A percentile compares a stretch with the other conserved stretches of the same genome.
Conservation (phyloP, 139 green algal genomes). For the Marvania coccoides region DNA sequence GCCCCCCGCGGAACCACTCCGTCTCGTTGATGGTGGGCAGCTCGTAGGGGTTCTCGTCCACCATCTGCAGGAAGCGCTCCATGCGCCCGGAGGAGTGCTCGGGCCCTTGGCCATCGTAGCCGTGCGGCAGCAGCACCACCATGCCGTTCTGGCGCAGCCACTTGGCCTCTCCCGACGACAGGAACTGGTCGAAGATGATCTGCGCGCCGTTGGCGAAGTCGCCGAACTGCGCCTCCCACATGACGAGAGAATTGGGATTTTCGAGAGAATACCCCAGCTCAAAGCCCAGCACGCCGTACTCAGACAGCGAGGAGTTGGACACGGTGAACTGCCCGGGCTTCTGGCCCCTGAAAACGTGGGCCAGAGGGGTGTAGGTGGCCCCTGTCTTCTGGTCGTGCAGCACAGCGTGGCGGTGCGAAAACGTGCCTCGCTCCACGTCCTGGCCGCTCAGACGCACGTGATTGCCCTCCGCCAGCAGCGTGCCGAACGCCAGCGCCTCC, state of each 20-base stretch:
- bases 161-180: constrained; percentile 89
- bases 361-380: constrained; percentile 71
- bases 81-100: constrained; percentile 86
- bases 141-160: constrained; percentile 85
- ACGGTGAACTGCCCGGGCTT: constrained; percentile 61
- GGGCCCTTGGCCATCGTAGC: constrained; percentile 95
- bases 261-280: constrained; percentile 97
- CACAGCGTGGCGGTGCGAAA: constrained; percentile 88
- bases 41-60: constrained; percentile 86
- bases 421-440: constrained; percentile 96
- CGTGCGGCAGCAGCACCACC: constrained; percentile 88
- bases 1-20: constrained; percentile 74
- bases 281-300: constrained; percentile 97
- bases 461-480: constrained; percentile 90
- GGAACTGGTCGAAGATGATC: constrained; percentile 95
- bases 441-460: constrained; percentile 94
- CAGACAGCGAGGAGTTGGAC: constrained; percentile 73
- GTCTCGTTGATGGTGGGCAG: constrained; percentile 68
- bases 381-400: constrained; percentile 70
- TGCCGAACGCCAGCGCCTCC: constrained; percentile 93
- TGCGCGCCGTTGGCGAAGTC: constrained; percentile 97
- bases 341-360: constrained; percentile 75
- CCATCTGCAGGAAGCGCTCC: constrained; percentile 91
- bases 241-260: constrained; percentile 91
- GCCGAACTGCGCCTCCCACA: constrained; percentile 97